phyloP scores from a whole-genome alignment of 345 rosid genomes.

The Sonneratia caseolaris region DNA sequence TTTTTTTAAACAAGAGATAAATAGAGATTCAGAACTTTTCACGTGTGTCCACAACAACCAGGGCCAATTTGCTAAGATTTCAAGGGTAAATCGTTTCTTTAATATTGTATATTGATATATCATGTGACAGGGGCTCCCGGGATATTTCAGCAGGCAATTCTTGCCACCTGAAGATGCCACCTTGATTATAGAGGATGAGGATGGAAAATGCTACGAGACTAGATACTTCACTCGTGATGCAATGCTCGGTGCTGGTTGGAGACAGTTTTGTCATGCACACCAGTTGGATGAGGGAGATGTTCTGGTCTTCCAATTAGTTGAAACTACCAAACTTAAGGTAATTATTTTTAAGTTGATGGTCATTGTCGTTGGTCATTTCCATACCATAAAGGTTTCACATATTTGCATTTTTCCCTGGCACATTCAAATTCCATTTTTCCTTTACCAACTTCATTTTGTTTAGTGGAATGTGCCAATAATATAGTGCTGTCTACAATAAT shows the following conservation, averaged over 20 bases:
- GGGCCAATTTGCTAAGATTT: not conserved
- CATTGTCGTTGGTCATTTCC: not conserved
- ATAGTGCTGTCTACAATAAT: too few relatives aligned
- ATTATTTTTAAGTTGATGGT: not conserved
- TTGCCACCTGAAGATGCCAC: slow-evolving; percentile 40
- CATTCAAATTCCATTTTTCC: too few relatives aligned
- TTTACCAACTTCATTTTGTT: not conserved
- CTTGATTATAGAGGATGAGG: slow-evolving; percentile 51
- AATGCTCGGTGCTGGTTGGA: slow-evolving; percentile 95
- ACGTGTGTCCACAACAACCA: not conserved
- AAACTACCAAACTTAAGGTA: slow-evolving; percentile 59
- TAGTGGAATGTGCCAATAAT: not conserved
- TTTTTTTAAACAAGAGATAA: too few relatives aligned
- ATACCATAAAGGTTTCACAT: not conserved
- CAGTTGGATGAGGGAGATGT: slow-evolving; percentile 72
- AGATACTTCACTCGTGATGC: slow-evolving; percentile 56
- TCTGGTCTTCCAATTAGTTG: slow-evolving; percentile 65
- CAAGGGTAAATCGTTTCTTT: not conserved
- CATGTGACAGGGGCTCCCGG: slow-evolving; percentile 65
- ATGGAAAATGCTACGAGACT: slow-evolving; percentile 32
- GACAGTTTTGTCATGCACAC: slow-evolving; percentile 58
- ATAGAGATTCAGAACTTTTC: not conserved
- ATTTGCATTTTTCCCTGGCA: not conserved
- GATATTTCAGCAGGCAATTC: slow-evolving; percentile 48
- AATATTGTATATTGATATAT: slow-evolving; percentile 3